phyloP scores from a whole-genome alignment of 2,329 filamentous ascomycete genomes.

The Venturia nashicola region DNA sequence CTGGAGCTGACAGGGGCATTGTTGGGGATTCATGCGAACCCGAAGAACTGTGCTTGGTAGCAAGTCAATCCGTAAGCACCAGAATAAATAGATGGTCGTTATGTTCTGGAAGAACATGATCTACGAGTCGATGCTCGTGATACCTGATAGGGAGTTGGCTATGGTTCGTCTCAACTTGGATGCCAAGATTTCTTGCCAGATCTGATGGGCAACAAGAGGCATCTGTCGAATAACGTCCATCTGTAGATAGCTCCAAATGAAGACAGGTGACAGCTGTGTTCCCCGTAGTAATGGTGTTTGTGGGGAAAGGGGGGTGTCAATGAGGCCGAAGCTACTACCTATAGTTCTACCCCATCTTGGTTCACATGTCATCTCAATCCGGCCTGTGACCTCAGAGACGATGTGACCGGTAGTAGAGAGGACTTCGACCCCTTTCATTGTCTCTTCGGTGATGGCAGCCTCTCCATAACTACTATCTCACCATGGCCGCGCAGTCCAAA shows the following conservation, averaged over 20 bases:
- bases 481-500: constrained; percentile 82
- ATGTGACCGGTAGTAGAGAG: not conserved
- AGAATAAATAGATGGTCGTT: not conserved
- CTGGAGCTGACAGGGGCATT: not conserved
- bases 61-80: not conserved
- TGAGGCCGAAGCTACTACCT: no score
- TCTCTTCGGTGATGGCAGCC: not conserved
- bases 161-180: no score
- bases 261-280: not conserved
- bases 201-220: no score
- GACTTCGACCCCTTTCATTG: not conserved
- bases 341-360: not conserved
- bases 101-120: not conserved
- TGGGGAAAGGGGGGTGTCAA: no score
- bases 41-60: not conserved
- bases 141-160: not conserved
- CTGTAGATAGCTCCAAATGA: not conserved
- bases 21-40: not conserved
- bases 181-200: no score
- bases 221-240: not conserved
- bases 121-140: not conserved
- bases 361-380: not conserved
- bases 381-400: not conserved
- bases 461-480: constrained; percentile 5
- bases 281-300: no score